These are phyloP conservation scores for Boletus vinaceobasis DNA, from an alignment of 768 basidiomycete genomes.

Conservation along the genomic window DNA sequence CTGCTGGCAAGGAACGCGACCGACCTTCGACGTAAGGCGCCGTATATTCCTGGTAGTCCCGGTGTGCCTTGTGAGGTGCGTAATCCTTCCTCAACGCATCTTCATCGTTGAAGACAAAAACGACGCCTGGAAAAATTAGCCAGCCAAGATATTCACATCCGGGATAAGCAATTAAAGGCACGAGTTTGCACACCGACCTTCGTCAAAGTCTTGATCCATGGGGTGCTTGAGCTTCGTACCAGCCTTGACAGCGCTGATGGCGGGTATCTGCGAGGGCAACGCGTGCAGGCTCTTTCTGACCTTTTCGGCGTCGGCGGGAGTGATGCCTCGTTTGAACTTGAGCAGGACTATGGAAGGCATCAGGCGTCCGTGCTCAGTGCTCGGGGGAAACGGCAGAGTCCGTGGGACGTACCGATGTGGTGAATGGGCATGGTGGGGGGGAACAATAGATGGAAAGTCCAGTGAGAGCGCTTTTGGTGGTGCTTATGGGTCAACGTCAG, in stretches of 20 bases:
- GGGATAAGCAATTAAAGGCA: not conserved
- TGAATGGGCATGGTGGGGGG: constrained; percentile 13
- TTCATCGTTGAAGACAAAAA: constrained; percentile 22
- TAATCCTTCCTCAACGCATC: constrained; percentile 12
- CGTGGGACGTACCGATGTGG: constrained; percentile 21
- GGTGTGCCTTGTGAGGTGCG: constrained; percentile 13
- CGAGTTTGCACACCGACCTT: constrained; percentile 11
- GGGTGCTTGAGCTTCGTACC: constrained; percentile 18
- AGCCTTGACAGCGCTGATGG: constrained; percentile 9
- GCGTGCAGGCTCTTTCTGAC: not conserved
- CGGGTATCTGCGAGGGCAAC: constrained; percentile 18
- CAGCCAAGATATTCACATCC: not conserved
- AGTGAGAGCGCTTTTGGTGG: not conserved
- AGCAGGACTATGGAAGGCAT: constrained; percentile 12
- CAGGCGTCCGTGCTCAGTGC: not conserved
- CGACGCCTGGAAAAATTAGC: constrained; percentile 11
- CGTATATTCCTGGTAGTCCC: not conserved
- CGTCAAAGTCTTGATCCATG: constrained; percentile 21
- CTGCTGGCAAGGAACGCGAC: not conserved
- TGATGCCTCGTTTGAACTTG: constrained; percentile 20
- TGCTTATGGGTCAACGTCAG: not conserved
- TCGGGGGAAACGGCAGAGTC: not conserved
- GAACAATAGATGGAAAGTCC: not conserved
- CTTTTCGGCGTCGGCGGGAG: constrained; percentile 4
- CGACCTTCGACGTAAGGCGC: constrained; percentile 20